These are phyloP conservation scores for Periglandula ipomoeae DNA, from an alignment of 2,329 filamentous ascomycete species.

Conservation along the genomic window DNA sequence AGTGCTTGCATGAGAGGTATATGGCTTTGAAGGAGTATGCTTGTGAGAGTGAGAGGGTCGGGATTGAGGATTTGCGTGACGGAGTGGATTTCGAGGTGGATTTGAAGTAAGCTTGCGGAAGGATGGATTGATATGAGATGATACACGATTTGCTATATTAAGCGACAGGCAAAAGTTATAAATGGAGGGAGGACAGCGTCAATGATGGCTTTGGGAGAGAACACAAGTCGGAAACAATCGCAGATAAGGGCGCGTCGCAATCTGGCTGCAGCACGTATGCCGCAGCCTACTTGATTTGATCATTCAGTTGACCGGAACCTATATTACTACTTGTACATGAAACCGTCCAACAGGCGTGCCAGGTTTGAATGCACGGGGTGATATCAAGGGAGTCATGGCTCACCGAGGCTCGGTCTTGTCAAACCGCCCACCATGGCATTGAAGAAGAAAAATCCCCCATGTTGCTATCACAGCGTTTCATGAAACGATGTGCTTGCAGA, in stretches of 20 bases:
- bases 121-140: background rate
- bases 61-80: background rate
- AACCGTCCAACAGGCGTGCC: background rate
- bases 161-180: background rate
- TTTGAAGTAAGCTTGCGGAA: background rate
- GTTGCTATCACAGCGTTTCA: background rate
- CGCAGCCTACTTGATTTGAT: background rate
- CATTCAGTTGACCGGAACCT: slow-evolving; percentile 3
- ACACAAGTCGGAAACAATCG: background rate
- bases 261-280: background rate
- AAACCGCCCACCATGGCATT: background rate
- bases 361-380: background rate
- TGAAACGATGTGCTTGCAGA: background rate
- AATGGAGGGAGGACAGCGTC: too few species aligned
- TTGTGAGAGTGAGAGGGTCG: background rate
- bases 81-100: background rate
- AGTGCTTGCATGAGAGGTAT: slow-evolving; percentile 12
- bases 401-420: background rate
- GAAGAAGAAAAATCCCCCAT: background rate
- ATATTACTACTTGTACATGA: slow-evolving; percentile 8
- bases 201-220: background rate
- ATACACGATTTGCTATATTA: background rate
- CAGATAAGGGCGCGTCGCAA: background rate
- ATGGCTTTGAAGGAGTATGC: background rate
- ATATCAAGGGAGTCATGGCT: background rate